phyloP scores from a whole-genome alignment of 306 rosid species.

The Rosa lucieae region DNA sequence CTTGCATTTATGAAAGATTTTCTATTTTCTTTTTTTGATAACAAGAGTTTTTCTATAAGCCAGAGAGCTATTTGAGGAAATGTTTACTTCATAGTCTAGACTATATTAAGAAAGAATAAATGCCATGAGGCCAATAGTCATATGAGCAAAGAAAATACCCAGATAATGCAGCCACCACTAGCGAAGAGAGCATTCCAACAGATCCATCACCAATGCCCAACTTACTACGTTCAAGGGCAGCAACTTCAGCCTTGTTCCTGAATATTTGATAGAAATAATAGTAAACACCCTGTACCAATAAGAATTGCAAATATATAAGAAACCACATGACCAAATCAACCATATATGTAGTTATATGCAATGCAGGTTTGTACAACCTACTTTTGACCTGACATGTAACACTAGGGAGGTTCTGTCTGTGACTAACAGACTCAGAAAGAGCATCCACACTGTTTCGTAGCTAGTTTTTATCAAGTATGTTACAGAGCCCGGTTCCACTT shows the following conservation, averaged over 20 bases:
- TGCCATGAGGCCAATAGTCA: background rate
- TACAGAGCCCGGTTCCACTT: background rate
- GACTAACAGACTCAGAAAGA: background rate
- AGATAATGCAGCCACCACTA: constrained; percentile 89
- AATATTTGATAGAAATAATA: constrained; percentile 99
- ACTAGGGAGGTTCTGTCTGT: background rate
- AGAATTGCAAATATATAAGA: constrained; percentile 49
- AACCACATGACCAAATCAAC: constrained; percentile 35
- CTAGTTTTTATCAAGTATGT: background rate
- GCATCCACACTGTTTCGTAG: background rate
- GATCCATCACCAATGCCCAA: constrained; percentile 84
- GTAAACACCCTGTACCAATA: constrained; percentile 94
- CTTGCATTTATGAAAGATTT: background rate
- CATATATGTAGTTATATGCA: constrained; percentile 9
- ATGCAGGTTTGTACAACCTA: constrained; percentile 5
- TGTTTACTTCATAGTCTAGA: background rate
- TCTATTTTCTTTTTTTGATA: background rate
- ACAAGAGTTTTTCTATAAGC: background rate
- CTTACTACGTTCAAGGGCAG: constrained; percentile 54
- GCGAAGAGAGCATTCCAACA: constrained; percentile 88
- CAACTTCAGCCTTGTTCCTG: constrained; percentile 88
- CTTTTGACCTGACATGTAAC: background rate
- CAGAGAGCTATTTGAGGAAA: background rate
- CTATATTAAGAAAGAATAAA: background rate
- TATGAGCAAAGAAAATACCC: constrained; percentile 48